phyloP scores from a whole-genome alignment of 1,139 yeast species.

The Diutina mesorugosa region DNA sequence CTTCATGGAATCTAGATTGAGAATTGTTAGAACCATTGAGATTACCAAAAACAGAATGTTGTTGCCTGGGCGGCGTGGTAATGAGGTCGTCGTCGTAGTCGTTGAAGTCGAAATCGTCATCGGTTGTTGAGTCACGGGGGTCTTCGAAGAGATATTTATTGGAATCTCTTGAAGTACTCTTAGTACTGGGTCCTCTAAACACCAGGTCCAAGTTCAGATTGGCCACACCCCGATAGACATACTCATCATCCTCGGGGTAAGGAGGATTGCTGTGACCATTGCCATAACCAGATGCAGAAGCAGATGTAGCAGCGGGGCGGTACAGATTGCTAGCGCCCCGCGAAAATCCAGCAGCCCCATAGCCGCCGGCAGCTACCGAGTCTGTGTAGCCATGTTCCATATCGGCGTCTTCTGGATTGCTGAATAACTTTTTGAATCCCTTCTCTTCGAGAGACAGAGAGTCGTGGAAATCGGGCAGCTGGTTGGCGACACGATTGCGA shows the following conservation, averaged over 20 bases:
- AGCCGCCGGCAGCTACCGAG: constrained; percentile 6
- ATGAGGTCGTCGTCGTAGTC: constrained; percentile 1
- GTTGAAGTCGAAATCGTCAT: constrained; percentile 1
- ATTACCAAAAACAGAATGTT: not conserved
- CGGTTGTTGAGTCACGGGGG: constrained; percentile 7
- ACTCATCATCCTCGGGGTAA: constrained; percentile 17
- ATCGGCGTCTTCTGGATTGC: constrained; percentile 5
- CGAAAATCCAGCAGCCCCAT: constrained; percentile 11
- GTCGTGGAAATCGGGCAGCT: constrained; percentile 32
- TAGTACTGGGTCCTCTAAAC: constrained; percentile 9
- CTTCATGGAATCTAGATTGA: constrained; percentile 14
- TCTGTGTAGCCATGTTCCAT: constrained; percentile 6
- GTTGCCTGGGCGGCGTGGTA: not conserved
- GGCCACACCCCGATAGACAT: constrained; percentile 34
- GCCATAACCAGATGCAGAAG: constrained; percentile 3
- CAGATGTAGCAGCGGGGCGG: constrained; percentile 10
- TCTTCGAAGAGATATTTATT: constrained; percentile 6
- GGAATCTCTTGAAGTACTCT: not conserved
- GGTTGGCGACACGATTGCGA: constrained; percentile 22
- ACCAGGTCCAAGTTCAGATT: constrained; percentile 32
- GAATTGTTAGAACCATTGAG: constrained; percentile 8
- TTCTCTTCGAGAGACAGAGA: constrained; percentile 9
- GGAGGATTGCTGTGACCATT: constrained; percentile 1
- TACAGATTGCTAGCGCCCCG: constrained; percentile 11
- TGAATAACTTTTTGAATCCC: constrained; percentile 21